Conservation (phyloP, 495 filamentous ascomycete species). For the Immersiella caudata region DNA sequence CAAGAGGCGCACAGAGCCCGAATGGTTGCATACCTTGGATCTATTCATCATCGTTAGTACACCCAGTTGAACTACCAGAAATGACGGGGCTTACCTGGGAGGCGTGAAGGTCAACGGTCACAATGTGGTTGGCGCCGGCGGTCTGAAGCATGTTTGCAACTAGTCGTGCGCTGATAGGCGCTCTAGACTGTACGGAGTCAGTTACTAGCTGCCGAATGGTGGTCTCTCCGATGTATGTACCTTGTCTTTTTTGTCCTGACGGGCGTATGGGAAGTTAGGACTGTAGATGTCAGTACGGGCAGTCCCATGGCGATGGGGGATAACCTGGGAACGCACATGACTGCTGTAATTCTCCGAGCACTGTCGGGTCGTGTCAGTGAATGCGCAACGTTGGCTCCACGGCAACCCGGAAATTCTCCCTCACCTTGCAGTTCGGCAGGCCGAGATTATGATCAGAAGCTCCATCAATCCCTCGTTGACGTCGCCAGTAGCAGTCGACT, state of each 20-base stretch:
- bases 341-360: conserved; percentile 42
- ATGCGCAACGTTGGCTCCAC: not conserved
- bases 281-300: conserved; percentile 81
- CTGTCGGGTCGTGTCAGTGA: conserved; percentile 29
- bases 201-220: not conserved
- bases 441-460: conserved; percentile 97
- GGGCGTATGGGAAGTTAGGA: conserved; percentile 98
- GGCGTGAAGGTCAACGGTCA: conserved; percentile 85
- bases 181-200: conserved; percentile 48
- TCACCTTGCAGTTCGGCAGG: conserved; percentile 82
- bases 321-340: conserved; percentile 34
- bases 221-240: conserved; percentile 14
- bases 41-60: conserved; percentile 2
- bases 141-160: conserved; percentile 99
- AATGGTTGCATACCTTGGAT: conserved; percentile 27
- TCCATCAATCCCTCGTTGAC: conserved; percentile 99
- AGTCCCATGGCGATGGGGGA: not conserved
- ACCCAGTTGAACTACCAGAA: not conserved
- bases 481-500: conserved; percentile 92
- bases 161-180: conserved; percentile 86
- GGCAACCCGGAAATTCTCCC: not conserved
- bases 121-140: conserved; percentile 86
- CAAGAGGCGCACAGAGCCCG: not conserved
- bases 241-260: conserved; percentile 99
- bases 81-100: conserved; percentile 55